Conservation (phyloP, 805 yeast genomes). For the Candida maesae region DNA sequence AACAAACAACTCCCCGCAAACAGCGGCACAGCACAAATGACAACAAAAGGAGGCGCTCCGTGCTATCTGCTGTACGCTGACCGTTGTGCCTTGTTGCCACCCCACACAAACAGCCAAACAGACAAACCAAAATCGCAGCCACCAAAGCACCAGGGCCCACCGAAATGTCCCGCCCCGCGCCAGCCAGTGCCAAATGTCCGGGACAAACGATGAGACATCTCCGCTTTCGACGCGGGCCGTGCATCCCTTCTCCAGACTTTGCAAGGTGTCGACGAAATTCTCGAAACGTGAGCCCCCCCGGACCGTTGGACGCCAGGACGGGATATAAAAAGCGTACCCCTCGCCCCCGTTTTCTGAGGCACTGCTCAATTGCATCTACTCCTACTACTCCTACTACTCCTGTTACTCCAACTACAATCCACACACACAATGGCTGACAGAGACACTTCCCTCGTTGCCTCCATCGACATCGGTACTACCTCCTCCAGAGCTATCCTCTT, state of each 20-base stretch:
- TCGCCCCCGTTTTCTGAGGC: neutral
- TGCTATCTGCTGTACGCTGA: no score
- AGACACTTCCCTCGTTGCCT: constrained; percentile 42
- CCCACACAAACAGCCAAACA: no score
- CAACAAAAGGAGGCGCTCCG: no score
- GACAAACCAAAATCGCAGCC: no score
- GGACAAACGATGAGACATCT: constrained; percentile 3
- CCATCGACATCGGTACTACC: constrained; percentile 89
- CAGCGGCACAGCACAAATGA: no score
- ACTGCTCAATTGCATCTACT: neutral
- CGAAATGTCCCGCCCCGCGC: constrained; percentile 1
- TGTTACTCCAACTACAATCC: neutral
- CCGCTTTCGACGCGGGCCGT: constrained; percentile 10
- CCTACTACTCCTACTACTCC: no score
- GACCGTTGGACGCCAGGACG: no score
- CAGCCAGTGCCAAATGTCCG: no score
- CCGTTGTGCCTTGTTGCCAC: no score
- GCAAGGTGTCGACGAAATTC: constrained; percentile 1
- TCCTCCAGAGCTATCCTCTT: constrained; percentile 87
- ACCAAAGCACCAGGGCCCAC: neutral
- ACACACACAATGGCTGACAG: constrained; percentile 23
- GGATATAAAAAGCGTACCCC: constrained; percentile 5
- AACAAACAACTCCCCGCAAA: no score
- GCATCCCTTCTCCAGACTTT: constrained; percentile 16
- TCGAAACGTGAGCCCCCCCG: no score